phyloP scores from a whole-genome alignment of 495 filamentous ascomycete genomes.

The Hypoxylon lenormandii region DNA sequence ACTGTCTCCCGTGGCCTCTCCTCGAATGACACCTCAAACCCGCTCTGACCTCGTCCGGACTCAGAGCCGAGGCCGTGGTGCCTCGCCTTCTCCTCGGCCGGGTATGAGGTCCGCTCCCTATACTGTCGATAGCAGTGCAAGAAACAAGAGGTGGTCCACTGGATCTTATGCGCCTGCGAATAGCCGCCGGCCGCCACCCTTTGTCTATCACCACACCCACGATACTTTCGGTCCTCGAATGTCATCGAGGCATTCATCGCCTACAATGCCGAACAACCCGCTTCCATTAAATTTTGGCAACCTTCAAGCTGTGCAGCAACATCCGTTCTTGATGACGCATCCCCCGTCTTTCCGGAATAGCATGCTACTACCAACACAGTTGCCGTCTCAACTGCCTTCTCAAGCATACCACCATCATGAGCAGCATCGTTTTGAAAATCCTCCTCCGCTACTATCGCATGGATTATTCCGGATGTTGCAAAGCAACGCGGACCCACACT shows the following conservation, averaged over 20 bases:
- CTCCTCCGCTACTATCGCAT: slow-evolving; percentile 70
- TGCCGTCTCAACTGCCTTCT: slow-evolving; percentile 59
- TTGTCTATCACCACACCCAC: slow-evolving; percentile 65
- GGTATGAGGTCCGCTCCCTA: slow-evolving; percentile 74
- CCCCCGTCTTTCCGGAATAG: slow-evolving; percentile 60
- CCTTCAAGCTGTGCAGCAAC: slow-evolving; percentile 65
- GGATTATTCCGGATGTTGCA: slow-evolving; percentile 75
- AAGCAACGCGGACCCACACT: slow-evolving; percentile 73
- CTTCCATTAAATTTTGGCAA: slow-evolving; percentile 66
- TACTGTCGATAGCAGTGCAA: slow-evolving; percentile 65
- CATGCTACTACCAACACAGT: slow-evolving; percentile 59
- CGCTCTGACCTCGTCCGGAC: slow-evolving; percentile 68
- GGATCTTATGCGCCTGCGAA: slow-evolving; percentile 69
- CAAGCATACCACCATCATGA: slow-evolving; percentile 62
- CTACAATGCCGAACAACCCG: slow-evolving; percentile 65
- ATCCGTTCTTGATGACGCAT: slow-evolving; percentile 65
- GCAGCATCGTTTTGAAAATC: slow-evolving; percentile 63
- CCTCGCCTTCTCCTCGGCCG: slow-evolving; percentile 74
- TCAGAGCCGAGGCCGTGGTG: slow-evolving; percentile 69
- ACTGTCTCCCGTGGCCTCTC: slow-evolving; percentile 69
- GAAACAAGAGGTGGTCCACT: slow-evolving; percentile 79
- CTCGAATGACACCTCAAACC: slow-evolving; percentile 68
- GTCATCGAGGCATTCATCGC: slow-evolving; percentile 66
- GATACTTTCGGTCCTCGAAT: slow-evolving; percentile 63
- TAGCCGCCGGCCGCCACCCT: slow-evolving; percentile 66